A percentile compares a stretch with the other conserved stretches of the same genome.
Evolutionary conservation across 2,329 filamentous ascomycete genomes (phyloP).

Genomic region (Ophiostoma montium): DNA sequence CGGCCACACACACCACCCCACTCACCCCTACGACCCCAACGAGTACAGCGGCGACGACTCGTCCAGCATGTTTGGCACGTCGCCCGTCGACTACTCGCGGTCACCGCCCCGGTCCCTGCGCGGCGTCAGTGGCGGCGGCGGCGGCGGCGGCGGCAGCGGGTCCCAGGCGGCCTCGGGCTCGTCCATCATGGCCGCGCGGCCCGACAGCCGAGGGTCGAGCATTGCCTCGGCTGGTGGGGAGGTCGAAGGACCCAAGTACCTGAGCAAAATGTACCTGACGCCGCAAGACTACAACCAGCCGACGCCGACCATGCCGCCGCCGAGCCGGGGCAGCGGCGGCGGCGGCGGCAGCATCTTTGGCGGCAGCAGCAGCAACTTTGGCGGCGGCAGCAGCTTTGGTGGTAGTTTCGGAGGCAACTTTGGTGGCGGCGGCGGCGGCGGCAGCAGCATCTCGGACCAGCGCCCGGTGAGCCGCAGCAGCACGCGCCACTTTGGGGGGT

Average conservation of each 20-base stretch:
- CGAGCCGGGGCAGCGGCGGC: too few relatives aligned
- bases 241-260: conserved; percentile 21
- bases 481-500: background rate
- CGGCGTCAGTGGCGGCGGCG: too few relatives aligned
- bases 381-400: too few relatives aligned
- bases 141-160: too few relatives aligned
- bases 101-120: conserved; percentile 41
- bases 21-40: conserved; percentile 17
- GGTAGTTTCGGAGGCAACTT: too few relatives aligned
- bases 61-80: conserved; percentile 37
- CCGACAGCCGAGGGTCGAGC: conserved; percentile 39
- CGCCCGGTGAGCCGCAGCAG: conserved; percentile 12
- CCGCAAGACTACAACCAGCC: conserved; percentile 16
- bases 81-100: conserved; percentile 43
- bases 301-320: too few relatives aligned
- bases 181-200: conserved; percentile 20
- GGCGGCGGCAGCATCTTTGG: conserved; percentile 9
- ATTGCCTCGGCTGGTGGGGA: conserved; percentile 22
- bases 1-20: too few relatives aligned
- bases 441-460: too few relatives aligned
- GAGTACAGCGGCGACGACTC: conserved; percentile 40
- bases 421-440: too few relatives aligned
- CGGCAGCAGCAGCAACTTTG: conserved; percentile 10
- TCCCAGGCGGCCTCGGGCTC: conserved; percentile 33
- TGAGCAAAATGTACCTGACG: conserved; percentile 35